These are phyloP conservation scores for Lentinula boryana DNA, from an alignment of 768 basidiomycete species.

Conservation along the genomic window DNA sequence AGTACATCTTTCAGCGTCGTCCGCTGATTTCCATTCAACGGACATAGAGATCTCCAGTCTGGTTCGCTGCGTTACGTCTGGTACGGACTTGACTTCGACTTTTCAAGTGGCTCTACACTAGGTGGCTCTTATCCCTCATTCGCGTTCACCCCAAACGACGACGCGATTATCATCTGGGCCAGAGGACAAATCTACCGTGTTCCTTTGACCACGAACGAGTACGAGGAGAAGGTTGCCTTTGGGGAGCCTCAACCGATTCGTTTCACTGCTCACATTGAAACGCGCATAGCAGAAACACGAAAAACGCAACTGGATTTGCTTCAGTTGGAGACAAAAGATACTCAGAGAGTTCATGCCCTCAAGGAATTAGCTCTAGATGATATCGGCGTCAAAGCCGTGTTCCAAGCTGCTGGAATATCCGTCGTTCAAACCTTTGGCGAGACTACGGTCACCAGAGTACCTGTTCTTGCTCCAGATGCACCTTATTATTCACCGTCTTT, in stretches of 20 bases:
- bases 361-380: slow-evolving; percentile 54
- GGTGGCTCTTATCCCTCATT: slow-evolving; percentile 79
- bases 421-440: slow-evolving; percentile 37
- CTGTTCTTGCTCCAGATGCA: slow-evolving; percentile 36
- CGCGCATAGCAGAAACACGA: slow-evolving; percentile 56
- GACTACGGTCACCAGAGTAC: slow-evolving; percentile 29
- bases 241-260: slow-evolving; percentile 38
- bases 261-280: slow-evolving; percentile 60
- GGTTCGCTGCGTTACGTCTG: slow-evolving; percentile 61
- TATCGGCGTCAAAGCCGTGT: slow-evolving; percentile 46
- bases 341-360: slow-evolving; percentile 57
- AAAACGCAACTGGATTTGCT: slow-evolving; percentile 42
- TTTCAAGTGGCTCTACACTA: slow-evolving; percentile 53
- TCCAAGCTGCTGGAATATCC: slow-evolving; percentile 59
- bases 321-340: slow-evolving; percentile 44
- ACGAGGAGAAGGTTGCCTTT: slow-evolving; percentile 42
- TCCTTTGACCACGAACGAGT: slow-evolving; percentile 43
- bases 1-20: slow-evolving; percentile 8
- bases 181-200: slow-evolving; percentile 63
- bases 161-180: slow-evolving; percentile 68
- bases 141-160: slow-evolving; percentile 55
- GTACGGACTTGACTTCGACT: slow-evolving; percentile 65
- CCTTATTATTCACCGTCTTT: slow-evolving; percentile 69
- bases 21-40: background rate
- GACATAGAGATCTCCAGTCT: slow-evolving; percentile 52